phyloP scores from a whole-genome alignment of 2,329 filamentous ascomycete species.

The Hirsutella thompsonii region DNA sequence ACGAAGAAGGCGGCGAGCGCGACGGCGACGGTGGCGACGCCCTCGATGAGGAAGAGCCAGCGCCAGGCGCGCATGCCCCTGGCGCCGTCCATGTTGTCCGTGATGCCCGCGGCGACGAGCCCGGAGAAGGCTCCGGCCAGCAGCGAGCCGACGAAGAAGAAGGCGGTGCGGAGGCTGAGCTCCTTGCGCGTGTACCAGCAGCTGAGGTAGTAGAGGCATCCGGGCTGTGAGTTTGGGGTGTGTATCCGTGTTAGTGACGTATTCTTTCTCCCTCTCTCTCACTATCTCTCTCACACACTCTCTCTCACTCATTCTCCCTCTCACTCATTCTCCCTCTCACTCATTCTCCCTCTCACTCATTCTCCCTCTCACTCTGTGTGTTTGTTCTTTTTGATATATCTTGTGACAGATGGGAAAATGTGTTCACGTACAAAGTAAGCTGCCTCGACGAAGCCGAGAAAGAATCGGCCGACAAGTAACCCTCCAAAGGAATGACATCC shows the following conservation, averaged over 20 bases:
- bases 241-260: too few species aligned
- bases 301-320: too few species aligned
- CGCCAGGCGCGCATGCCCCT: constrained; percentile 51
- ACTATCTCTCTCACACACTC: too few species aligned
- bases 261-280: too few species aligned
- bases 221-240: constrained; percentile 22
- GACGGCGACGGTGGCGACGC: constrained; percentile 48
- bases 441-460: constrained; percentile 24
- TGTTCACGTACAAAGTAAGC: constrained; percentile 29
- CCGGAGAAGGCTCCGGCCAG: constrained; percentile 63
- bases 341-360: too few species aligned
- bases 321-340: too few species aligned
- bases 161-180: constrained; percentile 49
- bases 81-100: constrained; percentile 46
- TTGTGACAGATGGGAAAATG: too few species aligned
- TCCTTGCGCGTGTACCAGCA: constrained; percentile 61
- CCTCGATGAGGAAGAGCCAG: constrained; percentile 46
- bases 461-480: constrained; percentile 23
- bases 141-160: constrained; percentile 55
- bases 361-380: too few species aligned
- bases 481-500: constrained; percentile 17
- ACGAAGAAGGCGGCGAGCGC: constrained; percentile 42
- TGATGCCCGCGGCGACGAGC: constrained; percentile 51
- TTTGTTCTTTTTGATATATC: too few species aligned
- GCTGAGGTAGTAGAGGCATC: constrained; percentile 49